Percentiles rank a stretch among this genome's conserved stretches.
phyloP scores from a whole-genome alignment of 441 rosid genomes.

The Gossypium gossypioides region DNA sequence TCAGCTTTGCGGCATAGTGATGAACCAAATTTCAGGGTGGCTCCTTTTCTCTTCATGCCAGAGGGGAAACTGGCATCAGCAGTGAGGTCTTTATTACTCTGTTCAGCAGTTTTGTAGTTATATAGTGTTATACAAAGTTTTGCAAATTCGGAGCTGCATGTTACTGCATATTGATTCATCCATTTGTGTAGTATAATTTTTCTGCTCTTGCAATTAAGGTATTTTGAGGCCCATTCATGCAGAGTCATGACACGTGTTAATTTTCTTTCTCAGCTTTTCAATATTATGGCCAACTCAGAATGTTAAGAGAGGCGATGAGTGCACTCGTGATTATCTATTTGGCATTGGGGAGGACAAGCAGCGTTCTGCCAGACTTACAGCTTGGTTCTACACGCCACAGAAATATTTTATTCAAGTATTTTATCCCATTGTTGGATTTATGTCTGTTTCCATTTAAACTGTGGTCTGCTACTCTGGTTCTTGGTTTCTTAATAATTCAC shows the following conservation, averaged over 20 bases:
- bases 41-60: constrained; percentile 92
- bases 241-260: constrained; percentile 6
- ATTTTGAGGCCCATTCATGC: neutral
- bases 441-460: constrained; percentile 7
- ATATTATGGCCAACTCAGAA: constrained; percentile 70
- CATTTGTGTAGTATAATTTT: neutral
- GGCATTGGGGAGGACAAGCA: constrained; percentile 91
- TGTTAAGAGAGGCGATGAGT: constrained; percentile 56
- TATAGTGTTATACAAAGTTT: neutral
- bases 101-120: neutral
- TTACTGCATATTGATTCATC: neutral
- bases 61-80: constrained; percentile 71
- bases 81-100: constrained; percentile 47
- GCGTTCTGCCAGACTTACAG: constrained; percentile 84
- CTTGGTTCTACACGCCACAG: constrained; percentile 80
- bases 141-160: neutral
- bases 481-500: constrained; percentile 9
- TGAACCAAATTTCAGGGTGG: constrained; percentile 73
- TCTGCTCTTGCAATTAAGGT: neutral
- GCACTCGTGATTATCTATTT: constrained; percentile 74
- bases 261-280: constrained; percentile 50
- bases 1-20: constrained; percentile 82
- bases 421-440: neutral
- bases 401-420: constrained; percentile 67
- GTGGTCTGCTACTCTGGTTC: neutral